phyloP scores from a whole-genome alignment of 352 stramenopile species.

The Pythium scleroteichum region DNA sequence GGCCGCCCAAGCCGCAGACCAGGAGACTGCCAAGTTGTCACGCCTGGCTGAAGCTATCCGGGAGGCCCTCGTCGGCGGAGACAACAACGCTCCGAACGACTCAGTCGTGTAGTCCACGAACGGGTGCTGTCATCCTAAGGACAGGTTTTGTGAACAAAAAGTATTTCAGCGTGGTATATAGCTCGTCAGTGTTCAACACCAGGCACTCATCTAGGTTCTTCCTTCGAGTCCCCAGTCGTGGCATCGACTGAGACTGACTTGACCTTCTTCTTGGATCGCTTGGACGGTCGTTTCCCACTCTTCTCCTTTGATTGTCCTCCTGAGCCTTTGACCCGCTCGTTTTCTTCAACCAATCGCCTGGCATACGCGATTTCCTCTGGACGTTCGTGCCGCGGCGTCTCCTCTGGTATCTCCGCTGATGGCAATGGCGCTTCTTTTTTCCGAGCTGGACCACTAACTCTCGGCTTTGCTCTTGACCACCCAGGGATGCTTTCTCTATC shows the following conservation, averaged over 20 bases:
- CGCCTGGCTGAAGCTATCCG: conserved; percentile 62
- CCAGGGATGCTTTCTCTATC: conserved; percentile 78
- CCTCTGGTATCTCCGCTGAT: not conserved
- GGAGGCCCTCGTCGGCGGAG: conserved; percentile 44
- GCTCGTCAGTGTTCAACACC: not conserved
- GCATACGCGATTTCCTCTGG: conserved; percentile 14
- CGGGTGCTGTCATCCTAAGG: not conserved
- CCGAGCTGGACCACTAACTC: not conserved
- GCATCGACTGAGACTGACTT: conserved; percentile 16
- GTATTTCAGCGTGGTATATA: not conserved
- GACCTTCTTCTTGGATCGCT: conserved; percentile 17
- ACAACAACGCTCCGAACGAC: conserved; percentile 19
- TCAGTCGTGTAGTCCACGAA: conserved; percentile 22
- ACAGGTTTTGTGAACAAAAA: not conserved
- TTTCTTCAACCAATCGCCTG: conserved; percentile 8
- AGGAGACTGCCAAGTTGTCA: conserved; percentile 58
- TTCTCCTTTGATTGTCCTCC: not conserved
- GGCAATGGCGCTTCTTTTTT: not conserved
- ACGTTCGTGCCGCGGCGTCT: not conserved
- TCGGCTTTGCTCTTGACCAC: conserved; percentile 45
- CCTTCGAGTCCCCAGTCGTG: not conserved
- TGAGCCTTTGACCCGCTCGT: conserved; percentile 10
- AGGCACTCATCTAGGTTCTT: not conserved
- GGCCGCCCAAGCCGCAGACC: conserved; percentile 44
- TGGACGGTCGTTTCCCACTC: conserved; percentile 12